phyloP scores from a whole-genome alignment of 768 basidiomycete genomes.

The Leccinellum albellum region DNA sequence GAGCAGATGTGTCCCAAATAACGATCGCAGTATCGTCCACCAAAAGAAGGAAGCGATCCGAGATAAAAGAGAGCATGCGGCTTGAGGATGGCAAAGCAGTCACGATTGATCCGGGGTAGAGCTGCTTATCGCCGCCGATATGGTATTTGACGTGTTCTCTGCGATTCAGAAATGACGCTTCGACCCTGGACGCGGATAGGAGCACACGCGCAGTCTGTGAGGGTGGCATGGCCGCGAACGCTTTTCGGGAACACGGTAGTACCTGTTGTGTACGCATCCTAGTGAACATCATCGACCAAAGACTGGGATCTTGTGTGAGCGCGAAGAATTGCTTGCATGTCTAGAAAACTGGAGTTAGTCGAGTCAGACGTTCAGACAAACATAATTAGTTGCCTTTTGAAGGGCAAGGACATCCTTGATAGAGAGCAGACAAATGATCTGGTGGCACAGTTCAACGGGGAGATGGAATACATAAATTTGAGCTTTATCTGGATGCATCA shows the following conservation, averaged over 20 bases:
- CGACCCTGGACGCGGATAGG: slow-evolving; percentile 8
- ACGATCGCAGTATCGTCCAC: slow-evolving; percentile 5
- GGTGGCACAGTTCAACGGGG: slow-evolving; percentile 17
- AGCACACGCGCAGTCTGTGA: slow-evolving; percentile 14
- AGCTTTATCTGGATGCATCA: background rate
- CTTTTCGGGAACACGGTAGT: slow-evolving; percentile 11
- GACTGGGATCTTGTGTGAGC: slow-evolving; percentile 13
- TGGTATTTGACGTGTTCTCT: slow-evolving; percentile 1
- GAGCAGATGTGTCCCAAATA: slow-evolving; percentile 15
- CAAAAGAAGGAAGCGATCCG: slow-evolving; percentile 20
- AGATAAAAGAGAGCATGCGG: slow-evolving; percentile 16
- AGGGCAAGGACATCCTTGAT: slow-evolving; percentile 17
- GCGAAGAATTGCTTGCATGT: slow-evolving; percentile 22
- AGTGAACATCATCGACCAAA: slow-evolving; percentile 20
- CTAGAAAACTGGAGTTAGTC: slow-evolving; percentile 7
- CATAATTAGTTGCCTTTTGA: slow-evolving; percentile 6
- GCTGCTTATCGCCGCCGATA: background rate
- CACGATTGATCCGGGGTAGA: background rate
- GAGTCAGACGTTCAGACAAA: background rate
- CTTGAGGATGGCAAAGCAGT: background rate
- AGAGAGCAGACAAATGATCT: slow-evolving; percentile 13
- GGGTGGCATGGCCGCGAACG: slow-evolving; percentile 8
- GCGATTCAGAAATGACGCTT: slow-evolving; percentile 16
- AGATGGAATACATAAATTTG: background rate
- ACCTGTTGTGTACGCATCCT: slow-evolving; percentile 12